Base-by-base conservation (phyloP, 2,329 filamentous ascomycete genomes). In the Pseudopyricularia javanii region DNA sequence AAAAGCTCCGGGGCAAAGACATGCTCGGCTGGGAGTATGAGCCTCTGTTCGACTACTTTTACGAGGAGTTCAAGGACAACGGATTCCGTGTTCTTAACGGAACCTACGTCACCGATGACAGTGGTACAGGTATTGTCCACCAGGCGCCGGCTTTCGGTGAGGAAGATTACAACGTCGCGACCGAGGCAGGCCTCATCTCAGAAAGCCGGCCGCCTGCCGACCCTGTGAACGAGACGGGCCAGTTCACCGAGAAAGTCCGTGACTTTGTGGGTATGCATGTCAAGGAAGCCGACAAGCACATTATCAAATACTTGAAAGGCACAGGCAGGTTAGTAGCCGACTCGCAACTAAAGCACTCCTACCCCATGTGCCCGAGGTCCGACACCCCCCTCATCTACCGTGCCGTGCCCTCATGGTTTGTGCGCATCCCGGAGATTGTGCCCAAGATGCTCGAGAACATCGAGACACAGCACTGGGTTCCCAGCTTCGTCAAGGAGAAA, bases 61-160 rank as follows among this genome's bases (percentile, higher is more conserved):
- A 86, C 60, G 86, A 93, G 11, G 80, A 91, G 47, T 96, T 93
- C 75, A 88, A 91, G 68, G 87, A 94, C 54, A 68, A 81, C 55
- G 89, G 82, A 4, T 96, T 95, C 76, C 80, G 77, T 60, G 86
- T 96, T 4, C 65, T 95, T 57, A 90, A 87, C 59, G 91, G 86
- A 35, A 82, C 76, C 7, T 96, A 96, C 63, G 91, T 96, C 54
- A 93, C 88, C 26, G 82, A 86, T 30, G 90, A 93, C 55, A 90
- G 88, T 62, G 91, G 91, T 82, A 88, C 89, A 33, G 91, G 91
- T 63, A 86, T 97, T 57, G 91, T 97, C 47, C 91, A 97, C 68
- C 90, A 96, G 68, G 80, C 91, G 4, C 91, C 91, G 2, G 89
- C 90, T 1, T 96, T 91, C 64, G 91, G 91, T 78, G 88, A 96